phyloP scores from a whole-genome alignment of 2,329 filamentous ascomycete genomes.

The Decorospora gaudefroyi region DNA sequence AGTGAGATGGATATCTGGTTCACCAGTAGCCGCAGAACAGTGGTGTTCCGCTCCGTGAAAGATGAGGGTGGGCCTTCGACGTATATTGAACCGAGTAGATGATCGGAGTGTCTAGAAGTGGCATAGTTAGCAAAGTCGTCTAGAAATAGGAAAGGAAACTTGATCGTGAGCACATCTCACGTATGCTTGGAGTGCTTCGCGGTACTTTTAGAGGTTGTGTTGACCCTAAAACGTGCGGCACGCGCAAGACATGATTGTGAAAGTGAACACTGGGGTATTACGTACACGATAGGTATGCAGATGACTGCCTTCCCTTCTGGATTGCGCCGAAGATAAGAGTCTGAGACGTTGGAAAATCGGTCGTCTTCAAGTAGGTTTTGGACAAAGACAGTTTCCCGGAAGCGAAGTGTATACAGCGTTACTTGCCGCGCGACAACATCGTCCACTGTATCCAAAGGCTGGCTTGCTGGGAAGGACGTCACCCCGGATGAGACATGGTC shows the following conservation, averaged over 20 bases:
- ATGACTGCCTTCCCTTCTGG: slow-evolving; percentile 75
- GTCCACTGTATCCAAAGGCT: slow-evolving; percentile 65
- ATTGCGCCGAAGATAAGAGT: slow-evolving; percentile 69
- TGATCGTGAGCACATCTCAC: too few species aligned
- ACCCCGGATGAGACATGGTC: slow-evolving; percentile 54
- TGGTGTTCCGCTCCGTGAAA: slow-evolving; percentile 70
- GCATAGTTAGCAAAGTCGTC: too few species aligned
- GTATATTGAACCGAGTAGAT: slow-evolving; percentile 74
- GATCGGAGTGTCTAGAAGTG: slow-evolving; percentile 71
- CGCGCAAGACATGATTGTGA: too few species aligned
- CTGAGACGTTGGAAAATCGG: slow-evolving; percentile 74
- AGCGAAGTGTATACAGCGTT: slow-evolving; percentile 75
- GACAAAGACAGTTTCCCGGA: slow-evolving; percentile 74
- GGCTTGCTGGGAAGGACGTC: slow-evolving; percentile 66
- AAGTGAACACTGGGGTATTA: too few species aligned
- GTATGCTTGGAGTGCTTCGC: too few species aligned
- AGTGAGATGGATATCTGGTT: slow-evolving; percentile 74
- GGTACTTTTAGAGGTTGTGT: too few species aligned
- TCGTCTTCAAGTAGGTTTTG: slow-evolving; percentile 75
- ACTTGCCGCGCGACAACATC: slow-evolving; percentile 76
- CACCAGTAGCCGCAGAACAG: slow-evolving; percentile 67
- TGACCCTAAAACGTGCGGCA: too few species aligned
- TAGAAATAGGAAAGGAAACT: too few species aligned
- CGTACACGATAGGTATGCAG: slow-evolving; percentile 77
- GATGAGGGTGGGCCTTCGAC: slow-evolving; percentile 77